These are phyloP conservation scores for Pseudognaphalium luteoalbum DNA, from an alignment of 129 eudicot genomes.

Conservation along the genomic window DNA sequence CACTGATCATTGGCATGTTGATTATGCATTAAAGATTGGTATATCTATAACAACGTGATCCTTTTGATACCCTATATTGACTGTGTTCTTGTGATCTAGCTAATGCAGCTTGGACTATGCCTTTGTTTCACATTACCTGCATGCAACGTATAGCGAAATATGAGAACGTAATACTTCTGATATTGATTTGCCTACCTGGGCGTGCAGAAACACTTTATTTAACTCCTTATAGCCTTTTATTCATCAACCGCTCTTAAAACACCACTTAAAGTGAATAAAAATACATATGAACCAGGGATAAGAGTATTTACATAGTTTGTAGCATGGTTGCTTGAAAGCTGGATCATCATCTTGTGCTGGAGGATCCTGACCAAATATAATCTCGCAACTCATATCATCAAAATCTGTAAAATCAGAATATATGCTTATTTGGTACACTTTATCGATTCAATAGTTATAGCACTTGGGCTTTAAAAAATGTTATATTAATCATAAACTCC, in stretches of 20 bases:
- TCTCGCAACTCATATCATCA: conserved; percentile 97
- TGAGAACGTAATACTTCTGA: conserved; percentile 2
- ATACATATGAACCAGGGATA: conserved; percentile 8
- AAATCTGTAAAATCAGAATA: conserved; percentile 56
- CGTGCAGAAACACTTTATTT: neutral
- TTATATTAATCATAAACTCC: conserved; percentile 15
- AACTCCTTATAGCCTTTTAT: neutral
- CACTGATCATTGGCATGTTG: conserved; percentile 15
- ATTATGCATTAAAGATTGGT: neutral
- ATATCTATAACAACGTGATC: conserved; percentile 18
- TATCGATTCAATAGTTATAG: conserved; percentile 8
- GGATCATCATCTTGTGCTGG: conserved; percentile 66
- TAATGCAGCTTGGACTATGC: neutral
- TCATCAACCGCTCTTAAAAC: neutral
- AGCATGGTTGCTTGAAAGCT: conserved; percentile 81
- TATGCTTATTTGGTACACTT: conserved; percentile 17
- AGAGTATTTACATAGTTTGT: conserved; percentile 66
- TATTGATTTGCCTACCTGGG: neutral
- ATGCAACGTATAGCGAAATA: neutral
- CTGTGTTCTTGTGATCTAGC: neutral
- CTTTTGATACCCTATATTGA: neutral
- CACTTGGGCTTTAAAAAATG: neutral
- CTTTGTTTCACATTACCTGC: neutral
- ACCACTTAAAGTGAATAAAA: neutral
- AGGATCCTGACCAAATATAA: conserved; percentile 88